Base-by-base conservation (phyloP, 345 rosid species). In the Moricandia arvensis region DNA sequence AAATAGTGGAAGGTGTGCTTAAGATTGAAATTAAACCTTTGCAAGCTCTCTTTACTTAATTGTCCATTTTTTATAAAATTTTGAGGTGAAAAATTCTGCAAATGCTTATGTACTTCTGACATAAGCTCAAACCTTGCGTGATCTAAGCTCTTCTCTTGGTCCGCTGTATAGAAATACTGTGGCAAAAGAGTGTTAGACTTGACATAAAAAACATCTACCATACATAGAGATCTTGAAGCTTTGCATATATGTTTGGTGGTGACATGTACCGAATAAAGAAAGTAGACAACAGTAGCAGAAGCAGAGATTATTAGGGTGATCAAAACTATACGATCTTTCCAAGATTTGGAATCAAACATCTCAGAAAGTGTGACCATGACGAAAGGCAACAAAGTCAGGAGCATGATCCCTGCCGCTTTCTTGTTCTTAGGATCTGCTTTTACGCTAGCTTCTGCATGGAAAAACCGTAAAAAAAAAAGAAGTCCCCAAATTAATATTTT, bases 371-470 rank as follows among this genome's bases (percentile, higher is more conserved):
- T 61, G 21, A 79, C 74, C 53, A 79, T 18, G 34, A 78, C 26
- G 27, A 78, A 72, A 8, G 81, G 81, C 26, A 66, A 21, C 31
- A 78, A 59, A 49, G 73, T 66, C 37, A 78, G 6, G 8, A 78
- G 81, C 81, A 78, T 78, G 37, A 66, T 72, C 69, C 81, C 81
- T 26, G 73, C 81, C 2, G 73, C 64, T 66, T 53, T 72, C 69
- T 72, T 72, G 69, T 72, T 78, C 58, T 59, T 72, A 13, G 76
- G 76, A 78, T 78, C 81, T 71, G 77, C 73, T 27, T 13, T 10
- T 35, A 78, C 57, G 47, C 77, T 61, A 65, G 64, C 38, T 49
- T 29, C 77, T 78, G 69, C 73, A 72, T 35, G 47, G 13, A 12
- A n/a, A n/a, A 62, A 55, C 8, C 37, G n/a, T n/a, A 21, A 21